phyloP scores from a whole-genome alignment of 2,329 filamentous ascomycete species.

The Pseudogymnoascus sp. region DNA sequence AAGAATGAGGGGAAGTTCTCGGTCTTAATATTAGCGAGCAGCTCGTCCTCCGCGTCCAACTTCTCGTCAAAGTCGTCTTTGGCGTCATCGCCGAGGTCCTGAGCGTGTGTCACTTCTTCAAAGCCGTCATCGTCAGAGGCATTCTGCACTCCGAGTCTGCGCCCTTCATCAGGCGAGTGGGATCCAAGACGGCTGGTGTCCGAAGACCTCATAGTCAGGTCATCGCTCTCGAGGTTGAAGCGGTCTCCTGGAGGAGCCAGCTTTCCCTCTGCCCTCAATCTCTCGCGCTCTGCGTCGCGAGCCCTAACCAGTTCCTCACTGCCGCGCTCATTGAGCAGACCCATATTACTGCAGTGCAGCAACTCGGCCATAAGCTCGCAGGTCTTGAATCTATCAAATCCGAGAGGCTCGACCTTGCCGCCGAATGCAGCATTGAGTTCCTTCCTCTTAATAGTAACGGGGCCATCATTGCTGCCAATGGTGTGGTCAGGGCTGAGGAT shows the following conservation, averaged over 20 bases:
- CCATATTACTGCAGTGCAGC: constrained; percentile 98
- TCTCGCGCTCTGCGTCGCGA: constrained; percentile 74
- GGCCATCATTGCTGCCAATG: constrained; percentile 47
- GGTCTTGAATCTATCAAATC: constrained; percentile 97
- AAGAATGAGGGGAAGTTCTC: constrained; percentile 35
- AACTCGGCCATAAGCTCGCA: constrained; percentile 98
- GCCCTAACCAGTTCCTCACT: constrained; percentile 78
- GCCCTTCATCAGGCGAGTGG: constrained; percentile 55
- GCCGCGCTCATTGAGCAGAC: constrained; percentile 81
- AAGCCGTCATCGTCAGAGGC: constrained; percentile 84
- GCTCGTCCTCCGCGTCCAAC: constrained; percentile 43
- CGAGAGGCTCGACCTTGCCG: constrained; percentile 81
- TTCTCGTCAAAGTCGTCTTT: constrained; percentile 61
- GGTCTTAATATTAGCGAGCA: constrained; percentile 30
- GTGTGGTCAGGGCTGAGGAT: constrained; percentile 66
- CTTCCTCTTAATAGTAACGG: constrained; percentile 57
- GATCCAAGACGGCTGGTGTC: constrained; percentile 36
- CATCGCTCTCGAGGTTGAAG: constrained; percentile 43
- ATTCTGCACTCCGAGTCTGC: constrained; percentile 69
- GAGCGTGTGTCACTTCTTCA: constrained; percentile 70
- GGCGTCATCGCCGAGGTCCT: constrained; percentile 64
- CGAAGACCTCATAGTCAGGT: constrained; percentile 51
- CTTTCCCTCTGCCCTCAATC: constrained; percentile 67
- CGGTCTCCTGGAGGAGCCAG: constrained; percentile 42
- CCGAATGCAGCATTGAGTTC: constrained; percentile 83